A percentile compares a stretch with the other conserved stretches of the same genome.
phyloP scores from a whole-genome alignment of 192 early-diverging fungal genomes.

The Coemansia sp. region DNA sequence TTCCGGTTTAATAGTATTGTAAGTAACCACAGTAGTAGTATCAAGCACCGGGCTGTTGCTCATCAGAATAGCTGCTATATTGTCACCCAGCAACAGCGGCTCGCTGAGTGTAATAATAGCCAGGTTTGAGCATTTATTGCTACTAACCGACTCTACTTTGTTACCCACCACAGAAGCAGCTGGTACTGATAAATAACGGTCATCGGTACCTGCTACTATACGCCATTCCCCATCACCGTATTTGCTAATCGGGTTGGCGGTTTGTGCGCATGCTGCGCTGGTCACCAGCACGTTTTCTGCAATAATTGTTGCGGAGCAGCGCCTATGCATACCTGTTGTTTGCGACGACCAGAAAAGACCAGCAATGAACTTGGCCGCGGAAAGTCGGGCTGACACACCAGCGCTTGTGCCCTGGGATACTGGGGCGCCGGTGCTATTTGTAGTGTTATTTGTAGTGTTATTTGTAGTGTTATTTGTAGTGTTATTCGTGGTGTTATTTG shows the following conservation, averaged over 20 bases:
- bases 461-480: not conserved
- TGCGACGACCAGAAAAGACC: slow-evolving; percentile 46
- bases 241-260: slow-evolving; percentile 16
- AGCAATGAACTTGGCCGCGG: slow-evolving; percentile 31
- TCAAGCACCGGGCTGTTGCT: slow-evolving; percentile 10
- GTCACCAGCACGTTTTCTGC: slow-evolving; percentile 40
- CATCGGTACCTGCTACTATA: slow-evolving; percentile 22
- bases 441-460: not conserved
- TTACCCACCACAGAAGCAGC: slow-evolving; percentile 6
- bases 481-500: not conserved
- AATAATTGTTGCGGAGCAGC: slow-evolving; percentile 43
- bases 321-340: slow-evolving; percentile 23
- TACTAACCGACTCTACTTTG: slow-evolving; percentile 19
- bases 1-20: slow-evolving; percentile 20
- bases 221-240: slow-evolving; percentile 40
- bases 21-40: slow-evolving; percentile 20
- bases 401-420: not conserved
- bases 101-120: slow-evolving; percentile 33
- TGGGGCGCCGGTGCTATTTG: not conserved
- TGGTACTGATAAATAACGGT: slow-evolving; percentile 24
- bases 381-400: slow-evolving; percentile 17
- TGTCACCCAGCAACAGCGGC: slow-evolving; percentile 16
- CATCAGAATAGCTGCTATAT: slow-evolving; percentile 26
- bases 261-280: slow-evolving; percentile 34
- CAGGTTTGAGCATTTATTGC: slow-evolving; percentile 36